phyloP scores from a whole-genome alignment of 345 rosid genomes.

The Acer campestre region DNA sequence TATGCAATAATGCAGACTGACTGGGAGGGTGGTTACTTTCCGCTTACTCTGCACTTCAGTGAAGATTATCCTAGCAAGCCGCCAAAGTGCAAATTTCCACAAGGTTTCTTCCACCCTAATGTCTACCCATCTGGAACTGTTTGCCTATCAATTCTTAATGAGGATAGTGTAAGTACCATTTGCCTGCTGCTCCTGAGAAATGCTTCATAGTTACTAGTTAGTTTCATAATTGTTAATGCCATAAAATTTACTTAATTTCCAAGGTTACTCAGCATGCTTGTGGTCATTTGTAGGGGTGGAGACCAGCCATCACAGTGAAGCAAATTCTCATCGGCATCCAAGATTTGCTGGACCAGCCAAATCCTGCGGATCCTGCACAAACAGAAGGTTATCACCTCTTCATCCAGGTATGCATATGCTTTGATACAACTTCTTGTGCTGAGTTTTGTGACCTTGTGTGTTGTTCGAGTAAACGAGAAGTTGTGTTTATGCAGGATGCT shows the following conservation, averaged over 20 bases:
- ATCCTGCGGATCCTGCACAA: constrained; percentile 88
- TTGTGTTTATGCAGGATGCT: constrained; percentile 54
- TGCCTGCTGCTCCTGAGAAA: background rate
- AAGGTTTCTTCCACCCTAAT: constrained; percentile 85
- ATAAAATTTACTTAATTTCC: background rate
- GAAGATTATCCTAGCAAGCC: constrained; percentile 96
- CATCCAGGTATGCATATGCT: constrained; percentile 59
- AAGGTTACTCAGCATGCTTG: constrained; percentile 8
- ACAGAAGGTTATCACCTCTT: constrained; percentile 92
- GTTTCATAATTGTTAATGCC: background rate
- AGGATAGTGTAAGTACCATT: constrained; percentile 66
- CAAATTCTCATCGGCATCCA: constrained; percentile 93
- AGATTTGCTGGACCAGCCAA: constrained; percentile 86
- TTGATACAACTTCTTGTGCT: background rate
- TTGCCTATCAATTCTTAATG: constrained; percentile 85
- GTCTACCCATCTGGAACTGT: constrained; percentile 95
- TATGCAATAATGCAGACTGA: constrained; percentile 57
- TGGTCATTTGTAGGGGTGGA: constrained; percentile 64
- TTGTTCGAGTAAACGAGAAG: background rate
- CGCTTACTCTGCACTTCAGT: constrained; percentile 74
- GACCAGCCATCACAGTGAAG: constrained; percentile 91
- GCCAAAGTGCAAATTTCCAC: constrained; percentile 86
- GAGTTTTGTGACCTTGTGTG: background rate
- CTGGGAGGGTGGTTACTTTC: constrained; percentile 91
- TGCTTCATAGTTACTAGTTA: background rate